Conservation (phyloP, 306 rosid species). For the Fragaria vesca region DNA sequence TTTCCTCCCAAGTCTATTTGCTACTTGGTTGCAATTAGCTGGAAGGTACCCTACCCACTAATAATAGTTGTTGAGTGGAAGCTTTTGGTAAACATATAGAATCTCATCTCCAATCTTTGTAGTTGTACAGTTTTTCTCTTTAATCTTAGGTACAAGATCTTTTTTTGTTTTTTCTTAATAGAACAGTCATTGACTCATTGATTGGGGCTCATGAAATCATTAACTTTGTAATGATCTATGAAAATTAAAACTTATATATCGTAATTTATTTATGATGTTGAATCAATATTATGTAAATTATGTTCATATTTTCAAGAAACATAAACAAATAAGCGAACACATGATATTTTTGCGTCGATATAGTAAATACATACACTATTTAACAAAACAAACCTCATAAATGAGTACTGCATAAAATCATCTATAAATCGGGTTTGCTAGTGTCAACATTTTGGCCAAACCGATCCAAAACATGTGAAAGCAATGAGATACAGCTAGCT, state of each 20-base stretch:
- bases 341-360: background rate
- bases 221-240: background rate
- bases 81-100: background rate
- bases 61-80: constrained; percentile 30
- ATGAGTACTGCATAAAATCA: background rate
- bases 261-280: background rate
- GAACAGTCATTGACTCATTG: background rate
- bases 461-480: background rate
- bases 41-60: constrained; percentile 45
- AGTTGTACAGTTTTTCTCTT: background rate
- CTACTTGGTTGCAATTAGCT: constrained; percentile 53
- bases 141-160: background rate
- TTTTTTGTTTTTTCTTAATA: background rate
- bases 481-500: background rate
- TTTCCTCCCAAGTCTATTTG: constrained; percentile 16
- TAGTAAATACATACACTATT: background rate
- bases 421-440: background rate
- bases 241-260: background rate
- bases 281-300: no score
- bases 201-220: background rate
- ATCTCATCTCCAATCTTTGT: background rate
- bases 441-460: background rate
- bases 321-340: background rate
- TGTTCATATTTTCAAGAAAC: background rate
- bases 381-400: background rate